Percentiles rank a stretch among this genome's conserved stretches.
Conservation (phyloP, 176 grass and related monocot genomes). For the Zizania latifolia region DNA sequence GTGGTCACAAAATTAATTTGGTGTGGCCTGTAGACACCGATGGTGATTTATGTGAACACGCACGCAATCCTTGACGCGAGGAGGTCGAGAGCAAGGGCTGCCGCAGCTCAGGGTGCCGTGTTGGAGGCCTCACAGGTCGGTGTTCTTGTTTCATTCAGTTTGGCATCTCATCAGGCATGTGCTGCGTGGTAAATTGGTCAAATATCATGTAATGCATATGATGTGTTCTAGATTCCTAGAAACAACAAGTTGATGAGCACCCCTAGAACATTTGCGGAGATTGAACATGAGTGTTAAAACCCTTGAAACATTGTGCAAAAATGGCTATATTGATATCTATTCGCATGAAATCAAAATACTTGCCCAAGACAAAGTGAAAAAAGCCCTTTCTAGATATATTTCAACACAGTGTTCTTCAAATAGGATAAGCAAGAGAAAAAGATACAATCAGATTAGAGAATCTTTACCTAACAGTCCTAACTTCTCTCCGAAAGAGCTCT, state of each 20-base stretch:
- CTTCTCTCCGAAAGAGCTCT: too few species aligned
- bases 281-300: neutral
- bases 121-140: constrained; percentile 53
- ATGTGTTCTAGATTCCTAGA: neutral
- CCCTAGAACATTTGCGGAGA: neutral
- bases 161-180: neutral
- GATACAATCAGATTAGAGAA: too few species aligned
- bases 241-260: neutral
- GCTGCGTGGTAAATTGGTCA: neutral
- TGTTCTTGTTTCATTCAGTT: neutral
- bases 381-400: too few species aligned
- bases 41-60: constrained; percentile 78
- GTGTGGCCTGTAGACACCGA: constrained; percentile 53
- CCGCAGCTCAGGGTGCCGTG: constrained; percentile 37
- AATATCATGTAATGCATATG: neutral
- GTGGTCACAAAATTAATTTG: neutral
- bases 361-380: too few species aligned
- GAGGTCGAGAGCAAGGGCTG: constrained; percentile 52
- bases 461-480: too few species aligned
- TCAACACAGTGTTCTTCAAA: too few species aligned
- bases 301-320: neutral
- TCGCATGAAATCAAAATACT: too few species aligned
- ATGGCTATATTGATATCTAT: neutral
- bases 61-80: constrained; percentile 70
- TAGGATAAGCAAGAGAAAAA: too few species aligned